These are phyloP conservation scores for Epichloe uncinata DNA, from an alignment of 2,329 filamentous ascomycete species.

Conservation along the genomic window DNA sequence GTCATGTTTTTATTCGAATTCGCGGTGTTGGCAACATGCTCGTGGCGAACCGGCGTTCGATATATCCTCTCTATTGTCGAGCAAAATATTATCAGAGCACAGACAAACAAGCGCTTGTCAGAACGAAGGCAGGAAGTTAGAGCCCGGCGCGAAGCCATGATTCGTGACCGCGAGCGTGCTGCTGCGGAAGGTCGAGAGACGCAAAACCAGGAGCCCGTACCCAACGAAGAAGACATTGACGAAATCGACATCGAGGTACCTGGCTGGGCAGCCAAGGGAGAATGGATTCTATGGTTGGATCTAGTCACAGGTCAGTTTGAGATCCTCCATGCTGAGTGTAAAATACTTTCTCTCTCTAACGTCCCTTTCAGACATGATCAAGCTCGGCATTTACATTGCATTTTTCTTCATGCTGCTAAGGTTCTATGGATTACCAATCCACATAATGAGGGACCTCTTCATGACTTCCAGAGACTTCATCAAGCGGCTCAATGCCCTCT, in stretches of 20 bases:
- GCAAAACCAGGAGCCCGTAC: slow-evolving; percentile 34
- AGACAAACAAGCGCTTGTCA: slow-evolving; percentile 56
- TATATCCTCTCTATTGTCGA: slow-evolving; percentile 73
- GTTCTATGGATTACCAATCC: slow-evolving; percentile 91
- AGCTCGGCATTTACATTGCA: slow-evolving; percentile 73
- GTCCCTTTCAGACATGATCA: slow-evolving; percentile 59
- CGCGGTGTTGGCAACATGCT: slow-evolving; percentile 69
- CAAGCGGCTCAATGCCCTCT: slow-evolving; percentile 75
- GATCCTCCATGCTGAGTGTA: neutral
- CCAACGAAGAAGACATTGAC: slow-evolving; percentile 63
- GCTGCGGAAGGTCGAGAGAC: slow-evolving; percentile 47
- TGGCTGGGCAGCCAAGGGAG: slow-evolving; percentile 92
- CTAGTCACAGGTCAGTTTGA: slow-evolving; percentile 55
- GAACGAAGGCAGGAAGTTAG: slow-evolving; percentile 56
- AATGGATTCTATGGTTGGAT: slow-evolving; percentile 82
- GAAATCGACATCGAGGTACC: slow-evolving; percentile 92
- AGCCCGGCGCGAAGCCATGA: slow-evolving; percentile 39
- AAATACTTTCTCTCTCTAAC: slow-evolving; percentile 1
- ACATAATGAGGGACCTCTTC: slow-evolving; percentile 92
- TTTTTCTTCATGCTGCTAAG: slow-evolving; percentile 90
- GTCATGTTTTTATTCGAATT: slow-evolving; percentile 99
- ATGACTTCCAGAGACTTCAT: slow-evolving; percentile 86
- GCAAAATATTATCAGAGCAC: slow-evolving; percentile 57
- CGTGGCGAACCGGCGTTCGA: slow-evolving; percentile 62
- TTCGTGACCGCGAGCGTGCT: slow-evolving; percentile 33